phyloP scores from a whole-genome alignment of 768 basidiomycete species.

The Paxillus ammoniavirescens region DNA sequence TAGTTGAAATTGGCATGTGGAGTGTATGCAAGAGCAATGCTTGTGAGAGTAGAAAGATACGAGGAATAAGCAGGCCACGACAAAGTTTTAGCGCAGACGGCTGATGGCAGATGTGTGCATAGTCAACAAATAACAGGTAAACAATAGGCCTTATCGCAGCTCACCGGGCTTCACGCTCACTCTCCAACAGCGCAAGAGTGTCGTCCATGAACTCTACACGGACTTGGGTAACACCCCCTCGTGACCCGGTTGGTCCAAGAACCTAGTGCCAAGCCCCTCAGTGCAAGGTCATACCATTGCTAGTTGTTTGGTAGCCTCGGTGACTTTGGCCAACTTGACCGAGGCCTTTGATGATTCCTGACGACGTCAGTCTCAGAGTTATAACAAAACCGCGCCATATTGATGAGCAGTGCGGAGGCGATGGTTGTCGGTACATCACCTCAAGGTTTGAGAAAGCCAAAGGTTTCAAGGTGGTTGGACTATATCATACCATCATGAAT shows the following conservation, averaged over 20 bases:
- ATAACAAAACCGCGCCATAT: constrained; percentile 21
- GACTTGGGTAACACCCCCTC: constrained; percentile 99
- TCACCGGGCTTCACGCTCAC: constrained; percentile 98
- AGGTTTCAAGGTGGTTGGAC: too few species aligned
- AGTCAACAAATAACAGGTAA: neutral
- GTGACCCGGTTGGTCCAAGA: constrained; percentile 96
- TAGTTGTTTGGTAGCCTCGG: constrained; percentile 62
- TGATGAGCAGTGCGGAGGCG: constrained; percentile 1
- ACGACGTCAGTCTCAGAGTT: neutral
- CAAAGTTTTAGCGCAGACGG: constrained; percentile 19
- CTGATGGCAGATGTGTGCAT: constrained; percentile 1
- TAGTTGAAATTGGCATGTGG: too few species aligned
- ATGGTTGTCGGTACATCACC: too few species aligned
- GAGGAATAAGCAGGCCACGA: neutral
- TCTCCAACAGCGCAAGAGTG: constrained; percentile 91
- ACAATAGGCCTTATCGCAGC: constrained; percentile 21
- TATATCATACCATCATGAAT: too few species aligned
- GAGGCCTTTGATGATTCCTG: constrained; percentile 87
- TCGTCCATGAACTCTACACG: constrained; percentile 99
- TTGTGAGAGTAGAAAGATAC: neutral
- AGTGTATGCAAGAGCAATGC: too few species aligned
- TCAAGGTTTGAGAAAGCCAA: too few species aligned
- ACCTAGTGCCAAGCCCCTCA: constrained; percentile 51
- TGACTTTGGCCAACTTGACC: constrained; percentile 97
- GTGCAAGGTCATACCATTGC: neutral